Percentiles rank a stretch among this genome's conserved stretches.
phyloP scores from a whole-genome alignment of 108 stramenopile species.

The Pseudonitzschia multiseries region DNA sequence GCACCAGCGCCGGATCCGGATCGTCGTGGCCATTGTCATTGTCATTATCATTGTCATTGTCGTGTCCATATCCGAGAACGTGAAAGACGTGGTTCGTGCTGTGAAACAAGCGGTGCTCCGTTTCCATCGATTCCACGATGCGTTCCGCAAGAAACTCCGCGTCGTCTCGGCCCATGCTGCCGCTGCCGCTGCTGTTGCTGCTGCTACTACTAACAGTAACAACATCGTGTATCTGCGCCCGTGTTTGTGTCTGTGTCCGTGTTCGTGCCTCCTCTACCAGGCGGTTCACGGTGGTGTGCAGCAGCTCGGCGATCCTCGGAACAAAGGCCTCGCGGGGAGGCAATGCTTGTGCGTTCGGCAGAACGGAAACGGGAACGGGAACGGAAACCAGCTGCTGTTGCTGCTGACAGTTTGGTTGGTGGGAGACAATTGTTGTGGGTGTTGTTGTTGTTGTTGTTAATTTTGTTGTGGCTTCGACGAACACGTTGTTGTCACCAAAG shows the following conservation, averaged over 20 bases:
- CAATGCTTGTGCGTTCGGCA: no score
- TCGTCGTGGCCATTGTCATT: background rate
- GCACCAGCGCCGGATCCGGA: constrained; percentile 32
- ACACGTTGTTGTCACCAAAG: no score
- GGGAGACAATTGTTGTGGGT: no score
- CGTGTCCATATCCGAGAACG: constrained; percentile 17
- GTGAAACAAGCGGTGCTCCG: constrained; percentile 42
- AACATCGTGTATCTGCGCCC: no score
- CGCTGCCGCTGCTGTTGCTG: background rate
- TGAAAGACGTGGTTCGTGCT: constrained; percentile 58
- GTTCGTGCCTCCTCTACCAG: background rate
- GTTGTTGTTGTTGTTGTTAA: no score
- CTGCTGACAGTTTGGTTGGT: no score
- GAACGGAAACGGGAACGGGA: no score
- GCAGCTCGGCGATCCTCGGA: background rate
- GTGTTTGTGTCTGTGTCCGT: no score
- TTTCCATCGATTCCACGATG: constrained; percentile 52
- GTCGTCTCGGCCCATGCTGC: constrained; percentile 12
- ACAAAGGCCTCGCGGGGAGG: background rate
- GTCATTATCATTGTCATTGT: background rate
- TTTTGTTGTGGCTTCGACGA: no score
- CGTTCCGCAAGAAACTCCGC: constrained; percentile 15
- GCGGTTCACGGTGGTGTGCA: background rate
- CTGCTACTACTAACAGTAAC: no score
- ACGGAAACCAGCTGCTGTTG: no score